Conservation (phyloP, 805 yeast genomes). For the Ascoidea rubescens region DNA sequence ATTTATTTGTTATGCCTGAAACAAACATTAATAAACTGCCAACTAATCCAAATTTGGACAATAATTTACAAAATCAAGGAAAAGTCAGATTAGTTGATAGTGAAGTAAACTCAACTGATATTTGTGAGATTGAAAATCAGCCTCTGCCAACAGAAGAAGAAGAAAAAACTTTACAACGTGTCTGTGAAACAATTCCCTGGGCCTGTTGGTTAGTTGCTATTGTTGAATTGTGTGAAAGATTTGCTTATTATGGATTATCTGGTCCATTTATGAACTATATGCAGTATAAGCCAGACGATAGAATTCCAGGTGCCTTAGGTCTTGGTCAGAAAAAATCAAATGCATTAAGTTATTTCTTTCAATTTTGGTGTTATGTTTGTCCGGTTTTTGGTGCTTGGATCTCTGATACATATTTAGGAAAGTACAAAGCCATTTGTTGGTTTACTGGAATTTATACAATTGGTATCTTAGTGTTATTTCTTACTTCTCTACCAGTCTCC, state of each 20-base stretch:
- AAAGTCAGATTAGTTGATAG: too few relatives aligned
- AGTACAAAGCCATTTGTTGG: slow-evolving; percentile 50
- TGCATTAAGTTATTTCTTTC: slow-evolving; percentile 61
- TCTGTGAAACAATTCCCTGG: slow-evolving; percentile 35
- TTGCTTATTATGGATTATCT: slow-evolving; percentile 65
- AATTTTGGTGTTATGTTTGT: slow-evolving; percentile 72
- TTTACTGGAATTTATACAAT: slow-evolving; percentile 44
- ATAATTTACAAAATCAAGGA: too few relatives aligned
- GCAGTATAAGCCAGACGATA: slow-evolving; percentile 35
- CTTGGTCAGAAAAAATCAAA: slow-evolving; percentile 53
- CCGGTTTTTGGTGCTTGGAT: slow-evolving; percentile 67
- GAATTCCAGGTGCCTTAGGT: slow-evolving; percentile 37
- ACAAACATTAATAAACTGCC: too few relatives aligned
- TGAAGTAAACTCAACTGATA: too few relatives aligned
- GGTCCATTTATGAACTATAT: slow-evolving; percentile 72
- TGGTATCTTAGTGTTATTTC: slow-evolving; percentile 51
- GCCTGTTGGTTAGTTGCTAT: slow-evolving; percentile 52
- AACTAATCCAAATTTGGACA: too few relatives aligned
- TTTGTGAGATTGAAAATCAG: too few relatives aligned
- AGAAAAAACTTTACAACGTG: slow-evolving; percentile 34
- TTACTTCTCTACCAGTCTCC: slow-evolving; percentile 55
- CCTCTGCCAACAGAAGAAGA: slow-evolving; percentile 36
- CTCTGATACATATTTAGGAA: slow-evolving; percentile 66
- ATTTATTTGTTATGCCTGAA: too few relatives aligned
- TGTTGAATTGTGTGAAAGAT: slow-evolving; percentile 72